Evolutionary conservation across 148 eudicot species (phyloP).

Genomic region (Dianthus caryophyllus): DNA sequence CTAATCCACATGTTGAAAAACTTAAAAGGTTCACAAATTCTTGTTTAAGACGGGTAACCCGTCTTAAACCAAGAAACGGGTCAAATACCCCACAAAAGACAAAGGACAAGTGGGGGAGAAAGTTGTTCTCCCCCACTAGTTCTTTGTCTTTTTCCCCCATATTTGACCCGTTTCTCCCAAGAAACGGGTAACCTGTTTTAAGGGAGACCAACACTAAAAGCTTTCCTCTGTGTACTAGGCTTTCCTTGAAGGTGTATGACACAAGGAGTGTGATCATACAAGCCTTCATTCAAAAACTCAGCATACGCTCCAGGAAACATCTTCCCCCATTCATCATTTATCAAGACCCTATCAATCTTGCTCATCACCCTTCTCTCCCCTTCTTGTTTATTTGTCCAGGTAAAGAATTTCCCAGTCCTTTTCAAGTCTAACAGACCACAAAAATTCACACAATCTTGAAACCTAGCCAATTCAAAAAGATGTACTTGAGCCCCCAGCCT

Average conservation of each 20-base stretch:
- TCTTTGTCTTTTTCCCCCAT: too few species aligned
- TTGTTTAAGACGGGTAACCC: too few species aligned
- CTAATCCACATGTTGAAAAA: background rate
- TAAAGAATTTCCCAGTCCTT: background rate
- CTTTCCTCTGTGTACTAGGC: too few species aligned
- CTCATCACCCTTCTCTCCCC: background rate
- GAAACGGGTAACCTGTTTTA: too few species aligned
- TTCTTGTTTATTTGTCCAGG: background rate
- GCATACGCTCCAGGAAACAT: background rate
- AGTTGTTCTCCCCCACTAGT: too few species aligned
- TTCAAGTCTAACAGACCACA: background rate
- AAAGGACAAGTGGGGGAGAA: too few species aligned
- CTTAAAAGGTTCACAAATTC: too few species aligned
- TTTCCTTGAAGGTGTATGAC: background rate
- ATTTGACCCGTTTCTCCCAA: too few species aligned
- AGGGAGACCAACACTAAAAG: too few species aligned
- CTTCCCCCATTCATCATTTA: background rate
- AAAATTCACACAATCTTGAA: background rate
- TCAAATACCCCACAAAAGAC: too few species aligned
- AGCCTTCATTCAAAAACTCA: background rate
- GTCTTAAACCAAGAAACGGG: too few species aligned
- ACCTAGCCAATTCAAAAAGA: background rate
- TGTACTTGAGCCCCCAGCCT: background rate
- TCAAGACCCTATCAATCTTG: background rate
- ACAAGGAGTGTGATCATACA: background rate